phyloP scores from a whole-genome alignment of 2,329 filamentous ascomycete species.

The Fusarium devonianum region DNA sequence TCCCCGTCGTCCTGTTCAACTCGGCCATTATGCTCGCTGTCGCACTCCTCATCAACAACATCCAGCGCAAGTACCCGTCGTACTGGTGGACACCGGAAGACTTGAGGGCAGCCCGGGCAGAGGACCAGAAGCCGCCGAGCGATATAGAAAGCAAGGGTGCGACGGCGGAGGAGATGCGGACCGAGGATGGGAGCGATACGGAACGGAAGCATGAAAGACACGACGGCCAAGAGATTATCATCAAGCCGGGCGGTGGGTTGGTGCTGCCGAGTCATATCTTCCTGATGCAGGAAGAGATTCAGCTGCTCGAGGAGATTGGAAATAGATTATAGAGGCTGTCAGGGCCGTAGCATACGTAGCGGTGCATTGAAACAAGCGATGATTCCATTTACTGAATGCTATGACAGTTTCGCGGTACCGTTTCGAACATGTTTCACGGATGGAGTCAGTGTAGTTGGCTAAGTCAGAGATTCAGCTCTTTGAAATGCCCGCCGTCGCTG shows the following conservation, averaged over 20 bases:
- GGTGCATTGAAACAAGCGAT: not conserved
- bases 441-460: no score
- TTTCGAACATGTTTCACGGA: no score
- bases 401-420: no score
- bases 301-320: slow-evolving; percentile 47
- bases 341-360: not conserved
- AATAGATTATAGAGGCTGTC: slow-evolving; percentile 41
- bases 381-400: no score
- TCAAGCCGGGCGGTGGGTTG: slow-evolving; percentile 45
- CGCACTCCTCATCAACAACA: slow-evolving; percentile 73
- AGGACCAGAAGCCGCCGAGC: not conserved
- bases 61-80: slow-evolving; percentile 69
- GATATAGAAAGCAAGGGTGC: slow-evolving; percentile 29
- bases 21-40: slow-evolving; percentile 66
- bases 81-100: slow-evolving; percentile 72
- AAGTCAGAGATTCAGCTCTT: no score
- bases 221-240: slow-evolving; percentile 44
- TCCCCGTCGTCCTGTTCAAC: slow-evolving; percentile 69
- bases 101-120: slow-evolving; percentile 14
- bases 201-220: slow-evolving; percentile 29
- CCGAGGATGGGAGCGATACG: slow-evolving; percentile 22
- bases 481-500: no score
- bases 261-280: slow-evolving; percentile 47
- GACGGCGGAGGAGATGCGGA: slow-evolving; percentile 18
- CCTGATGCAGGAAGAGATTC: slow-evolving; percentile 49